phyloP scores from a whole-genome alignment of 108 stramenopile genomes.

The Nitzschia sp. region DNA sequence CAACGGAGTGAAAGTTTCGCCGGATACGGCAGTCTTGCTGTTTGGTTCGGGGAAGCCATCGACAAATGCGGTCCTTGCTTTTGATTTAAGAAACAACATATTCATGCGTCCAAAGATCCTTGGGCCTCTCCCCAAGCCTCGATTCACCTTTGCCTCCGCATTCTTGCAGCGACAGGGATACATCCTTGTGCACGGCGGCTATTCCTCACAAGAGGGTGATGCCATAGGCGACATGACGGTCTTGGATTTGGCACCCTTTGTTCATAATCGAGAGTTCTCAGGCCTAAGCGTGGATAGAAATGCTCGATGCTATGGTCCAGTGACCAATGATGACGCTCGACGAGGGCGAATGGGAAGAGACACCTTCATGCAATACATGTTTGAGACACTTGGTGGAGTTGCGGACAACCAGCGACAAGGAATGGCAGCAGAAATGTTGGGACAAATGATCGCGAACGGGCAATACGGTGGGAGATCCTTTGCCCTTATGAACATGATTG shows the following conservation, averaged over 20 bases:
- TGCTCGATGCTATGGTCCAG: neutral
- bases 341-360: neutral
- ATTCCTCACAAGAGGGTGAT: slow-evolving; percentile 28
- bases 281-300: slow-evolving; percentile 7
- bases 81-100: slow-evolving; percentile 34
- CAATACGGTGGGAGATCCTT: slow-evolving; percentile 4
- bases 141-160: slow-evolving; percentile 46
- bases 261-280: slow-evolving; percentile 5
- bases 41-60: slow-evolving; percentile 60
- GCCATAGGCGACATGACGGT: slow-evolving; percentile 21
- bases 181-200: slow-evolving; percentile 62
- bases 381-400: neutral
- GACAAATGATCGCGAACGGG: neutral
- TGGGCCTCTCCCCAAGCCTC: slow-evolving; percentile 40
- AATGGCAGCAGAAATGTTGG: neutral
- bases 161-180: slow-evolving; percentile 45
- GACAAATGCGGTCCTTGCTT: slow-evolving; percentile 58
- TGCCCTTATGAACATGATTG: slow-evolving; percentile 10
- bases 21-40: slow-evolving; percentile 43
- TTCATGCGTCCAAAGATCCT: slow-evolving; percentile 37
- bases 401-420: neutral
- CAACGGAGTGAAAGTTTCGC: slow-evolving; percentile 40
- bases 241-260: slow-evolving; percentile 28
- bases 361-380: neutral
- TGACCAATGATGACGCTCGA: slow-evolving; percentile 17